Evolutionary conservation across 345 rosid species (phyloP), one percentile per base, ranked within the genome.

Genomic region (Populus davidiana): DNA sequence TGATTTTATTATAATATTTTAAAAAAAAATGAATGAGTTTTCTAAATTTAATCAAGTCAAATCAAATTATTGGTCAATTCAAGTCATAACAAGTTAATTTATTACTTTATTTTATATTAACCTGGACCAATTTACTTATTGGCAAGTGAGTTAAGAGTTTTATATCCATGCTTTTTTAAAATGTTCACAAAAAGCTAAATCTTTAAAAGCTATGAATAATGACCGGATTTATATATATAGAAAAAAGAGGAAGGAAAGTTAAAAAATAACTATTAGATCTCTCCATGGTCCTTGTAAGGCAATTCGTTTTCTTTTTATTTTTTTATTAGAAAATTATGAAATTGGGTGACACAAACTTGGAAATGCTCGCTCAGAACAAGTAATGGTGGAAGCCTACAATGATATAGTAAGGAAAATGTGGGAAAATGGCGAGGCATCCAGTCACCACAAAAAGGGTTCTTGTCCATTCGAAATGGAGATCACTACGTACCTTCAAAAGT

Each of bases 381-480:
- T 11, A 1, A 39, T 0, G 1, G 39, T 11, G 36, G 16, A 65
- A 65, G 38, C 27, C 1, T 21, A 8, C 65, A 33, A 33, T 33
- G 36, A 33, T 33, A 0, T 33, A 2, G 31, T 12, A 0, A 39
- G 27, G 6, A 49, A 5, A 9, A 39, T 50, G 65, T 33, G 75
- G 78, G 54, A 20, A 69, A 31, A 79, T 50, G 68, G 61, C 8
- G 36, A 52, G 73, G 78, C 77, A 50, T 72, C 78, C 47, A 68
- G 71, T 63, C 63, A 68, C 52, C 64, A n/a, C 43, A 35, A 69
- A 65, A 41, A 33, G 63, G 44, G 69, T 69, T 14, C 14, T 47
- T 47, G 50, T 47, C 50, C 50, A 14, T 47, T 47, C 2, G 39
- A 18, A 27, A 8, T 9, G 5, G 72, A 17, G n/a, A 25, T 31